phyloP scores from a whole-genome alignment of 306 rosid genomes.

The Rosa multiflora region DNA sequence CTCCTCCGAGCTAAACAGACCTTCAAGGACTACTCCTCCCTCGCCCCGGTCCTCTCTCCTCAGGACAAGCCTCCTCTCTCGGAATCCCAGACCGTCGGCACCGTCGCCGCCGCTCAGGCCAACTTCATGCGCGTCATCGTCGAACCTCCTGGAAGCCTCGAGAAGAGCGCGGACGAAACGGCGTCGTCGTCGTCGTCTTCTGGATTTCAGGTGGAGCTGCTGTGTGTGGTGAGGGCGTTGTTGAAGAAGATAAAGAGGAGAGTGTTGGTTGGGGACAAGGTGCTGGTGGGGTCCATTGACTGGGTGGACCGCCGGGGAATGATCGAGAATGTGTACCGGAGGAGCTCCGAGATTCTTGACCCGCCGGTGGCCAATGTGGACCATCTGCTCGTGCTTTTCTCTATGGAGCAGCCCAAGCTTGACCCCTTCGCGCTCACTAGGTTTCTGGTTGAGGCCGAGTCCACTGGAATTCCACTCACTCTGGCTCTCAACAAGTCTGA shows the following conservation, averaged over 20 bases:
- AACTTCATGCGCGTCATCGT: slow-evolving; percentile 96
- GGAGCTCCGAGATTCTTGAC: slow-evolving; percentile 76
- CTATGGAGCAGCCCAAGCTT: slow-evolving; percentile 71
- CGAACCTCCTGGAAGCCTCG: slow-evolving; percentile 36
- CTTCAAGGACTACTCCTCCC: slow-evolving; percentile 60
- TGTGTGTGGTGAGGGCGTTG: slow-evolving; percentile 83
- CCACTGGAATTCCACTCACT: slow-evolving; percentile 73
- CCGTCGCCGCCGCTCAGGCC: slow-evolving; percentile 96
- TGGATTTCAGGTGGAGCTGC: slow-evolving; percentile 52
- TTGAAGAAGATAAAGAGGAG: slow-evolving; percentile 89
- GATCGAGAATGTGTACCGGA: slow-evolving; percentile 81
- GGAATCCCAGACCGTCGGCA: slow-evolving; percentile 72
- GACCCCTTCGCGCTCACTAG: slow-evolving; percentile 79
- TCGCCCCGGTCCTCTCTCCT: slow-evolving; percentile 62
- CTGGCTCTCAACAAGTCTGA: slow-evolving; percentile 78
- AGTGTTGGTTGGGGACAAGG: slow-evolving; percentile 92
- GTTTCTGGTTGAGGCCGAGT: slow-evolving; percentile 82
- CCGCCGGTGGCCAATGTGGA: slow-evolving; percentile 93
- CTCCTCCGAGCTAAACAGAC: slow-evolving; percentile 65
- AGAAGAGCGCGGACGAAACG: neutral
- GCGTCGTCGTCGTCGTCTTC: slow-evolving; percentile 15
- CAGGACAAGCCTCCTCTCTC: slow-evolving; percentile 47
- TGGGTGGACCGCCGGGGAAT: slow-evolving; percentile 88
- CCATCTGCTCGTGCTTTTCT: slow-evolving; percentile 74
- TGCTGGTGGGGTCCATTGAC: slow-evolving; percentile 81